Evolutionary conservation across 2,329 filamentous ascomycete species (phyloP).

Genomic region (Fulvia fulva): DNA sequence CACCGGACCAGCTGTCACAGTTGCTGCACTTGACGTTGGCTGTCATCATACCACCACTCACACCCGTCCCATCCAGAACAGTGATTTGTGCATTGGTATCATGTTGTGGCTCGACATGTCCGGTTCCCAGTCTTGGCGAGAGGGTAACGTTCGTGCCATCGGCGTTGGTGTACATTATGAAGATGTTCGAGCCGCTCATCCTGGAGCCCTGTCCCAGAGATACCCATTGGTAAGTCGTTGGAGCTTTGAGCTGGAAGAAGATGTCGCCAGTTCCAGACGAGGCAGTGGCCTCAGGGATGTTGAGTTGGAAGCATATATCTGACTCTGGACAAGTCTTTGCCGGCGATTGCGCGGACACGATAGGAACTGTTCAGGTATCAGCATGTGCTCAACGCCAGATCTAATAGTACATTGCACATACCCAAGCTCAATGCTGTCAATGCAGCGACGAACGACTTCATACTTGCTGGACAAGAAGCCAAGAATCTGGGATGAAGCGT

Average conservation of each 20-base stretch:
- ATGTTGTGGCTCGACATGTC: slow-evolving; percentile 42
- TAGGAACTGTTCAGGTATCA: slow-evolving; percentile 13
- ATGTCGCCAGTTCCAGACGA: slow-evolving; percentile 52
- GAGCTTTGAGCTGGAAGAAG: slow-evolving; percentile 55
- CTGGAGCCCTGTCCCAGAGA: slow-evolving; percentile 52
- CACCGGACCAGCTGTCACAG: slow-evolving; percentile 51
- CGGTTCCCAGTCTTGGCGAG: slow-evolving; percentile 48
- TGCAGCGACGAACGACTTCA: slow-evolving; percentile 6
- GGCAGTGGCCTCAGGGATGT: slow-evolving; percentile 52
- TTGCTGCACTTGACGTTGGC: slow-evolving; percentile 55
- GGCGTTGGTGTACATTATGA: slow-evolving; percentile 54
- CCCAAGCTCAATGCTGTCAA: slow-evolving; percentile 10
- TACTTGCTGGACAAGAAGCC: background rate
- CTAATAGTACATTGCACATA: background rate
- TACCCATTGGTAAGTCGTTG: slow-evolving; percentile 52
- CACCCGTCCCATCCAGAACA: slow-evolving; percentile 52
- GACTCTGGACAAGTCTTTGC: slow-evolving; percentile 20
- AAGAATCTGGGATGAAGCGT: background rate
- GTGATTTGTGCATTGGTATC: slow-evolving; percentile 44
- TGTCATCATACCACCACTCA: slow-evolving; percentile 50
- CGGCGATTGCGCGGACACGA: slow-evolving; percentile 20
- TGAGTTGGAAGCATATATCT: slow-evolving; percentile 48
- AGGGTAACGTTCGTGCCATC: slow-evolving; percentile 54
- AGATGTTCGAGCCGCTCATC: slow-evolving; percentile 57
- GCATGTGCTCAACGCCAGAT: background rate